Conservation (phyloP, 2,329 filamentous ascomycete genomes). For the Paramyrothecium sp. region DNA sequence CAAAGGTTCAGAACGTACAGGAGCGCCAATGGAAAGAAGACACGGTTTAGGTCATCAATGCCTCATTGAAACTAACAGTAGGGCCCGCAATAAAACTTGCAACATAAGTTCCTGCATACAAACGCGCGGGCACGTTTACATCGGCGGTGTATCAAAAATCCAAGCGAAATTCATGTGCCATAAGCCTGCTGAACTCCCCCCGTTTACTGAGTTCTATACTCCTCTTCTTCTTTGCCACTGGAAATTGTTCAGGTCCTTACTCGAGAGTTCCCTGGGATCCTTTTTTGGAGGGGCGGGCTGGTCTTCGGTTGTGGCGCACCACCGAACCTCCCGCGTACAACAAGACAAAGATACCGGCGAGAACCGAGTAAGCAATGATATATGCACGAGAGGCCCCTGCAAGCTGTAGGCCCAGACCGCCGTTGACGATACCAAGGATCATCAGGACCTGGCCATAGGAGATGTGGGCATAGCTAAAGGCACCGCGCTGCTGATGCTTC, state of each 20-base stretch:
- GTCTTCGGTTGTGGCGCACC: not conserved
- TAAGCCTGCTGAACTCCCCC: too few relatives aligned
- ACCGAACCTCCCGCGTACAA: constrained; percentile 37
- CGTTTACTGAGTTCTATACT: too few relatives aligned
- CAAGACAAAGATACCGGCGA: constrained; percentile 47
- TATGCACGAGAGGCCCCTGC: constrained; percentile 37
- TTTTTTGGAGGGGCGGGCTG: not conserved
- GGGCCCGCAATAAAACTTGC: not conserved
- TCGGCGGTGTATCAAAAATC: too few relatives aligned
- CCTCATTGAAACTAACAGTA: too few relatives aligned
- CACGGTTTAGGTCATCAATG: too few relatives aligned
- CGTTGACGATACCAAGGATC: constrained; percentile 59
- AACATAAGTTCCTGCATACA: too few relatives aligned
- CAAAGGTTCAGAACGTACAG: too few relatives aligned
- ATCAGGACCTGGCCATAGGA: constrained; percentile 62
- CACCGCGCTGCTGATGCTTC: constrained; percentile 43
- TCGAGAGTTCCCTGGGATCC: not conserved
- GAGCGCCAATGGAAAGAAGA: too few relatives aligned
- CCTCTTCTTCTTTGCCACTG: too few relatives aligned
- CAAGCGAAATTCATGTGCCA: too few relatives aligned
- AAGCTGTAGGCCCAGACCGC: constrained; percentile 58
- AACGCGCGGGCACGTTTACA: too few relatives aligned
- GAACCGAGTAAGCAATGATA: constrained; percentile 54
- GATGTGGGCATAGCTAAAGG: constrained; percentile 56
- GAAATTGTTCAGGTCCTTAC: not conserved